Conservation (phyloP, 2,329 filamentous ascomycete genomes). For the Cercospora beticola region DNA sequence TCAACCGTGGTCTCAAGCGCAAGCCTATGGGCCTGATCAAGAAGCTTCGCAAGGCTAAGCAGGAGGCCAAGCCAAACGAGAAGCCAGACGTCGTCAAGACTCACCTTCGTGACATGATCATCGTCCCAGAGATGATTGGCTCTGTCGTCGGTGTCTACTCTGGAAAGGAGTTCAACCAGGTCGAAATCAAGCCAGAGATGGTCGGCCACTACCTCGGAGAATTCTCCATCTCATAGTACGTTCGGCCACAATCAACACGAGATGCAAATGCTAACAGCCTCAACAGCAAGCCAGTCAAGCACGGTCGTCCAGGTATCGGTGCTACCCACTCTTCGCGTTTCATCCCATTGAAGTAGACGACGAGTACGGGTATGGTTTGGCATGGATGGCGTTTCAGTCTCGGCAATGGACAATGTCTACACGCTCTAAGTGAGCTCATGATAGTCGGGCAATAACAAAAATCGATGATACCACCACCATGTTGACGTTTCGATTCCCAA, state of each 20-base stretch:
- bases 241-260: constrained; percentile 37
- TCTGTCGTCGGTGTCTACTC: constrained; percentile 99
- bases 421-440: background rate
- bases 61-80: constrained; percentile 98
- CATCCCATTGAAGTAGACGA: constrained; percentile 94
- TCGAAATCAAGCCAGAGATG: constrained; percentile 99
- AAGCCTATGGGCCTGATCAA: constrained; percentile 99
- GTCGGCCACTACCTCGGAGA: constrained; percentile 99
- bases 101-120: constrained; percentile 99
- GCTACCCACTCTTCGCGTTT: constrained; percentile 99
- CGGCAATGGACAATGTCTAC: background rate
- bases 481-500: background rate
- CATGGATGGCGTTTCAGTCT: constrained; percentile 1
- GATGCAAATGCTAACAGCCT: constrained; percentile 50
- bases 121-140: constrained; percentile 99
- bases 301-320: constrained; percentile 99
- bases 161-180: constrained; percentile 99
- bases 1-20: constrained; percentile 99
- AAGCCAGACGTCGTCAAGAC: constrained; percentile 99
- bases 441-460: constrained; percentile 8
- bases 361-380: background rate
- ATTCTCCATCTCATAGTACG: constrained; percentile 99
- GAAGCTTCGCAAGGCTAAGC: constrained; percentile 99
- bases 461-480: background rate
- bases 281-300: constrained; percentile 96